Conservation (phyloP, 495 filamentous ascomycete genomes). For the Podospora didyma region DNA sequence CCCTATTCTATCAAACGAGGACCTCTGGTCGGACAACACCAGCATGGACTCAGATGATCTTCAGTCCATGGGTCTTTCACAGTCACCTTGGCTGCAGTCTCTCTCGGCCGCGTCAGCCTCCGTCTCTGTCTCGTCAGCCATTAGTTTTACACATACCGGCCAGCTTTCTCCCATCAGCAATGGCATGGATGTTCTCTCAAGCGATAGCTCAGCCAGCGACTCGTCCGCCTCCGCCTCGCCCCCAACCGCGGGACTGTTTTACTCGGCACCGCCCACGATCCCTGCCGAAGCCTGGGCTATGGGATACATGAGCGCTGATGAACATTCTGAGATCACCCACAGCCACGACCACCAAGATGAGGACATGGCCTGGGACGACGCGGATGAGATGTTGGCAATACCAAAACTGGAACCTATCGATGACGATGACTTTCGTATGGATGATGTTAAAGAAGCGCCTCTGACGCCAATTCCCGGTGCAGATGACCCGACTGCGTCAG, state of each 20-base stretch:
- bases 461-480: conserved; percentile 21
- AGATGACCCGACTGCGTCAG: conserved; percentile 5
- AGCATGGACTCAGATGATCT: conserved; percentile 41
- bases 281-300: conserved; percentile 31
- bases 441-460: conserved; percentile 42
- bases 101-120: conserved; percentile 21
- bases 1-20: conserved; percentile 36
- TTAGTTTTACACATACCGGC: conserved; percentile 33
- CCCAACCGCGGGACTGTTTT: conserved; percentile 25
- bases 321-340: conserved; percentile 14
- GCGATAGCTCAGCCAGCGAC: conserved; percentile 15
- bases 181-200: conserved; percentile 35
- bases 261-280: conserved; percentile 31
- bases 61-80: conserved; percentile 30
- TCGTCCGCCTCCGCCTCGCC: conserved; percentile 31
- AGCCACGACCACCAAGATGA: conserved; percentile 20
- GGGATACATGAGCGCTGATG: conserved; percentile 26
- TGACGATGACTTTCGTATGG: conserved; percentile 45
- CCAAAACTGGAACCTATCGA: conserved; percentile 46
- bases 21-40: conserved; percentile 41
- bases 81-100: conserved; percentile 35
- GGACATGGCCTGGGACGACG: conserved; percentile 37
- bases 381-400: conserved; percentile 31
- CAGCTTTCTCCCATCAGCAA: conserved; percentile 50
- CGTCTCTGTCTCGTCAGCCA: conserved; percentile 15